These are phyloP conservation scores for Alloascoidea hylecoeti DNA, from an alignment of 805 yeast species.

Conservation along the genomic window DNA sequence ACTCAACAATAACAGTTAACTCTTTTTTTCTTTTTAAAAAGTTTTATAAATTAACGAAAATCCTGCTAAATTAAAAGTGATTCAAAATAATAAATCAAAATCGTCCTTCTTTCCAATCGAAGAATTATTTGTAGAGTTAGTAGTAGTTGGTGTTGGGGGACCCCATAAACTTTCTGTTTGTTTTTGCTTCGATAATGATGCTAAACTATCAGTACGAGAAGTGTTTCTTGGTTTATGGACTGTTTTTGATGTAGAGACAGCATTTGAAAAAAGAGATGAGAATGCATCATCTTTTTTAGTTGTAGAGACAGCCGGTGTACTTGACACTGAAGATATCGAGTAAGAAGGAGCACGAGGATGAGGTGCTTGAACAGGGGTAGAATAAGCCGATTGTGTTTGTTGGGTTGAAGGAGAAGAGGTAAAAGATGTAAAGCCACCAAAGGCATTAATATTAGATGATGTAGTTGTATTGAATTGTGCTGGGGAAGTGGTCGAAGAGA, in stretches of 20 bases:
- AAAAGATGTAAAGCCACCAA: constrained; percentile 6
- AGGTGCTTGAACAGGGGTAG: neutral
- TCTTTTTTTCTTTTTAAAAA: too few relatives aligned
- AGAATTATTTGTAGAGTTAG: neutral
- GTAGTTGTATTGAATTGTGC: too few relatives aligned
- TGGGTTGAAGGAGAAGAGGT: constrained; percentile 6
- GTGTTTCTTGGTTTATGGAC: neutral
- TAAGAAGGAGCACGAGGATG: neutral
- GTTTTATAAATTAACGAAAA: too few relatives aligned
- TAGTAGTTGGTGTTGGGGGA: too few relatives aligned
- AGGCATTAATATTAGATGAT: constrained; percentile 5
- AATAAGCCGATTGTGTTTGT: neutral
- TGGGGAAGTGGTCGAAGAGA: constrained; percentile 7
- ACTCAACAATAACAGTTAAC: too few relatives aligned
- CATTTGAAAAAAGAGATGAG: neutral
- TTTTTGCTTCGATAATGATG: neutral
- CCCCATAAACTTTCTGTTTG: too few relatives aligned
- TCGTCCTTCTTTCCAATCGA: neutral
- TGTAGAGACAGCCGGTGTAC: neutral
- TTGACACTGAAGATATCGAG: too few relatives aligned
- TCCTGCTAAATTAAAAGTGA: too few relatives aligned
- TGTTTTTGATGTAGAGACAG: constrained; percentile 1
- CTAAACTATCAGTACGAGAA: neutral
- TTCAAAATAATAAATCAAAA: neutral
- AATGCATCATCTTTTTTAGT: neutral